phyloP scores from a whole-genome alignment of 768 basidiomycete genomes.

The Fibroporia radiculosa region DNA sequence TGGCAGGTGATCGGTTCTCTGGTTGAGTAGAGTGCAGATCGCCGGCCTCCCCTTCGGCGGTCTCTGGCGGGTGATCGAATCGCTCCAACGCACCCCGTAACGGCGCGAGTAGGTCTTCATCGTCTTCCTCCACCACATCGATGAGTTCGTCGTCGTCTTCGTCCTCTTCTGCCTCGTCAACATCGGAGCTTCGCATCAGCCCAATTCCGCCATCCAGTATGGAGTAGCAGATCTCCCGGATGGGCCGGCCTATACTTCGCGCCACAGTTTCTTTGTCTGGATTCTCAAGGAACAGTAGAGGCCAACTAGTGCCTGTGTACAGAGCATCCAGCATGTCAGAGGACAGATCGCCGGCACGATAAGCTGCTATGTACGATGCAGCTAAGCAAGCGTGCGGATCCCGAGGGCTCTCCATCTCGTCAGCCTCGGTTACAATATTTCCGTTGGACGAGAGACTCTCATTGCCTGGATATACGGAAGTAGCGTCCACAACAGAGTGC shows the following conservation, averaged over 20 bases:
- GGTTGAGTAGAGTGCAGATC: conserved; percentile 23
- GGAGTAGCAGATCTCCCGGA: conserved; percentile 61
- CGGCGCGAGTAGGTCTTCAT: conserved; percentile 57
- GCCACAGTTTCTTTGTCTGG: conserved; percentile 67
- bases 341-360: conserved; percentile 48
- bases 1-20: conserved; percentile 2
- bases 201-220: conserved; percentile 64
- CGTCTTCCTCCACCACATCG: conserved; percentile 26
- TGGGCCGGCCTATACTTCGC: conserved; percentile 51
- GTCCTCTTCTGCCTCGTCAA: conserved; percentile 28
- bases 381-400: conserved; percentile 26
- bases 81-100: conserved; percentile 59
- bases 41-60: conserved; percentile 17
- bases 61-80: conserved; percentile 38
- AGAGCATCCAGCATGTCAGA: conserved; percentile 54
- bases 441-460: conserved; percentile 12
- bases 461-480: background rate
- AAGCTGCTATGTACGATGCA: conserved; percentile 52
- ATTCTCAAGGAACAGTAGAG: conserved; percentile 66
- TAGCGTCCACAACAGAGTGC: conserved; percentile 15
- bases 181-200: conserved; percentile 15
- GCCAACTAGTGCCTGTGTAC: conserved; percentile 61
- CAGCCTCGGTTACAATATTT: background rate
- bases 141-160: conserved; percentile 54
- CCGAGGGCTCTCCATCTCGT: no score